A percentile compares a stretch with the other conserved stretches of the same genome.
These are phyloP conservation scores for Coemansia sp. DNA, from an alignment of 192 early-diverging fungal species.

Conservation along the genomic window DNA sequence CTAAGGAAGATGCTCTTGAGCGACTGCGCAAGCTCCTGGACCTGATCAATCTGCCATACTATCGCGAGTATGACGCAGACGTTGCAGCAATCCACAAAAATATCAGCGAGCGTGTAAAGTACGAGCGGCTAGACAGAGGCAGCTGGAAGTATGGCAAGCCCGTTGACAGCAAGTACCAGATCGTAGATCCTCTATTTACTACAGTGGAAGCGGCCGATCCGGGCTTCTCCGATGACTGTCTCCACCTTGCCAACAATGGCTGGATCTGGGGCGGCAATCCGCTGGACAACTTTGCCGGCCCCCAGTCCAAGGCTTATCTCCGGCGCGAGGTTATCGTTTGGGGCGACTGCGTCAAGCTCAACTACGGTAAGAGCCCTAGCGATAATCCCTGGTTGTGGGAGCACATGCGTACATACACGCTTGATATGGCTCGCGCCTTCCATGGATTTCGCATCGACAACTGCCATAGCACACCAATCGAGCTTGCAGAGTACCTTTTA, in stretches of 20 bases:
- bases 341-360: slow-evolving; percentile 99
- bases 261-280: slow-evolving; percentile 95
- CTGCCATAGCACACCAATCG: slow-evolving; percentile 97
- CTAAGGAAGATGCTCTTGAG: slow-evolving; percentile 32
- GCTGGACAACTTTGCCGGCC: slow-evolving; percentile 89
- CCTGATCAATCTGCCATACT: slow-evolving; percentile 84
- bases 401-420: slow-evolving; percentile 87
- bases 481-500: slow-evolving; percentile 89
- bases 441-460: slow-evolving; percentile 99
- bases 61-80: slow-evolving; percentile 84
- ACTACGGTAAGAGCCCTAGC: slow-evolving; percentile 81
- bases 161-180: slow-evolving; percentile 66
- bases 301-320: slow-evolving; percentile 84
- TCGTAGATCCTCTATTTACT: slow-evolving; percentile 96
- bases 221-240: slow-evolving; percentile 65
- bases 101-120: slow-evolving; percentile 76
- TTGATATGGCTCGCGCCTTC: slow-evolving; percentile 84
- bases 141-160: slow-evolving; percentile 80
- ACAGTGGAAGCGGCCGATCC: slow-evolving; percentile 72
- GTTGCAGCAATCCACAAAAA: slow-evolving; percentile 67
- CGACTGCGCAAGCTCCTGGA: slow-evolving; percentile 69
- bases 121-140: slow-evolving; percentile 80
- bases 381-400: slow-evolving; percentile 97
- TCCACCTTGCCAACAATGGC: slow-evolving; percentile 91
- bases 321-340: slow-evolving; percentile 95